A percentile compares a stretch with the other conserved stretches of the same genome.
Evolutionary conservation across 2,329 filamentous ascomycete genomes (phyloP).

Genomic region (Sporothrix curviconia): DNA sequence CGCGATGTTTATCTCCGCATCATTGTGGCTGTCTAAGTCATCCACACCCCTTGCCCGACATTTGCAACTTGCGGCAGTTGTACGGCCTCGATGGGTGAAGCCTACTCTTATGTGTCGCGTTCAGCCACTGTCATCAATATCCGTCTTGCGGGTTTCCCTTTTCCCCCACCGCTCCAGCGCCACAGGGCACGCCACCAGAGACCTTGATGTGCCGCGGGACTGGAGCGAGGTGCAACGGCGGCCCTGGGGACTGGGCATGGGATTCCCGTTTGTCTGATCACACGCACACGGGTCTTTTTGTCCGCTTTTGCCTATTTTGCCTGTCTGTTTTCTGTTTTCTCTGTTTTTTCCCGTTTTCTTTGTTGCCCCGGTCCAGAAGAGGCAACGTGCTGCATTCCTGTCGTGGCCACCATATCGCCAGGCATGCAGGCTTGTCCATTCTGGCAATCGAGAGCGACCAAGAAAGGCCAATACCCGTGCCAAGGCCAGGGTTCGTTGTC

Average conservation of each 20-base stretch:
- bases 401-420: background rate
- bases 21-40: background rate
- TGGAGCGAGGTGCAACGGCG: background rate
- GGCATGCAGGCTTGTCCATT: background rate
- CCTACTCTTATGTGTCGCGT: no score
- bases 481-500: no score
- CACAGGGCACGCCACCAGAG: constrained; percentile 9
- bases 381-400: constrained; percentile 1
- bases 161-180: no score
- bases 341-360: background rate
- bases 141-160: background rate
- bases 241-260: background rate
- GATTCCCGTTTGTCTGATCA: background rate
- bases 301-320: background rate
- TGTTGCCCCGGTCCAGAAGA: background rate
- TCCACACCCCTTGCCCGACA: background rate
- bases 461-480: no score
- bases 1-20: background rate
- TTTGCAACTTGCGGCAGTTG: no score
- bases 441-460: no score
- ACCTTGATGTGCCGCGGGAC: no score
- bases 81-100: no score
- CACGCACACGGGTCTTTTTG: no score
- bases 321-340: background rate
- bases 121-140: background rate